Percentiles rank a stretch among this genome's conserved stretches.
Evolutionary conservation across 306 rosid species (phyloP).

Genomic region (Lablab purpureus): DNA sequence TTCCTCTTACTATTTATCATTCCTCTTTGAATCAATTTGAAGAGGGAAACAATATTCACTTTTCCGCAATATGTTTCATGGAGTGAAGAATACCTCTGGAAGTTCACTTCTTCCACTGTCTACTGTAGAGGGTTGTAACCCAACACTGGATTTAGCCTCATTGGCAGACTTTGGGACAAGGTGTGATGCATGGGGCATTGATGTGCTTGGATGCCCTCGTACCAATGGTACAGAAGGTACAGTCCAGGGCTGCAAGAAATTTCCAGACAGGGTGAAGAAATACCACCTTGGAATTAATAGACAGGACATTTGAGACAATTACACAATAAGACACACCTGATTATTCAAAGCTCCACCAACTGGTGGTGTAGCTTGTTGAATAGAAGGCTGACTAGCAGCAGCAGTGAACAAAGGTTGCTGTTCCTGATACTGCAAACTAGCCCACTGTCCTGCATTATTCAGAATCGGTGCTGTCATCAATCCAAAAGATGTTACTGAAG

Average conservation of each 20-base stretch:
- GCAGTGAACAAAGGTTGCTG: constrained; percentile 53
- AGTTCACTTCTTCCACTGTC: constrained; percentile 78
- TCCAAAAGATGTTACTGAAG: constrained; percentile 60
- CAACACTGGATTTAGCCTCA: constrained; percentile 47
- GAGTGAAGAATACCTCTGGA: constrained; percentile 69
- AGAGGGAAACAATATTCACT: background rate
- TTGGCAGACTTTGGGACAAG: constrained; percentile 50
- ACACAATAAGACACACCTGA: constrained; percentile 61
- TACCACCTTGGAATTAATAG: constrained; percentile 23
- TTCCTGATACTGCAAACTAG: constrained; percentile 65
- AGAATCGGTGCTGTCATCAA: constrained; percentile 41
- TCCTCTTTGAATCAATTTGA: background rate
- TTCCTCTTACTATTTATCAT: background rate
- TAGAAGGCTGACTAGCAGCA: constrained; percentile 53
- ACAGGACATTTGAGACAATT: constrained; percentile 40
- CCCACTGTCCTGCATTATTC: constrained; percentile 64
- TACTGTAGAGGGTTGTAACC: constrained; percentile 55
- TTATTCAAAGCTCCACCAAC: constrained; percentile 60
- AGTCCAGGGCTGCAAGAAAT: constrained; percentile 65
- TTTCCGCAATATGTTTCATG: background rate
- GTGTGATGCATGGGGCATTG: constrained; percentile 56
- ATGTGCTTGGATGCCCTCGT: constrained; percentile 60
- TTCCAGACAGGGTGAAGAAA: constrained; percentile 48
- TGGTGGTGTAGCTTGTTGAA: constrained; percentile 60
- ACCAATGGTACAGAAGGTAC: constrained; percentile 41